Conservation (phyloP, 495 filamentous ascomycete species). For the Sordaria brevicollis region DNA sequence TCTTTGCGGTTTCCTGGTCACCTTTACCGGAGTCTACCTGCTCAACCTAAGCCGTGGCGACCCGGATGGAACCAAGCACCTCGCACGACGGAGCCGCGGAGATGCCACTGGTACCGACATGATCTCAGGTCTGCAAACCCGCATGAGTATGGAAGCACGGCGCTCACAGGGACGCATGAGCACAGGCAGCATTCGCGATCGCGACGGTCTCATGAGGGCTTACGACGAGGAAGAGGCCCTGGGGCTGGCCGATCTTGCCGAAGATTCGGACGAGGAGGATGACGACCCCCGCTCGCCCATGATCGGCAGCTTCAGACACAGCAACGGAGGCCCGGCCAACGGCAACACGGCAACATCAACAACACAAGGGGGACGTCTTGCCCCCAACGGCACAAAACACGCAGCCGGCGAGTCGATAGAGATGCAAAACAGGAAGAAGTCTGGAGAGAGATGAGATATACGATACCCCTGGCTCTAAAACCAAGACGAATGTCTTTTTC, state of each 20-base stretch:
- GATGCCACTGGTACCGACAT: constrained; percentile 85
- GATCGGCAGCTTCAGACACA: constrained; percentile 16
- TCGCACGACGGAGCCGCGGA: constrained; percentile 52
- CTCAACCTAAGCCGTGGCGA: constrained; percentile 89
- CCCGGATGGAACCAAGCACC: constrained; percentile 62
- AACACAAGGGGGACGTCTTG: background rate
- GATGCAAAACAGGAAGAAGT: constrained; percentile 28
- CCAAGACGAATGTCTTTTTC: background rate
- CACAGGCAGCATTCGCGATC: constrained; percentile 53
- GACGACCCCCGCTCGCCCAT: constrained; percentile 24
- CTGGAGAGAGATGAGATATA: constrained; percentile 4
- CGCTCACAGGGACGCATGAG: constrained; percentile 45
- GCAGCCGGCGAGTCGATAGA: constrained; percentile 29
- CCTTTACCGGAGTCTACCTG: constrained; percentile 94
- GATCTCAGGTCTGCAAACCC: constrained; percentile 77
- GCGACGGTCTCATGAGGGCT: constrained; percentile 70
- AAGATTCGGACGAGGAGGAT: constrained; percentile 51
- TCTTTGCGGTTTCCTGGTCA: constrained; percentile 87
- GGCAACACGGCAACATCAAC: constrained; percentile 6
- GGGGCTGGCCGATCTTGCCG: constrained; percentile 49
- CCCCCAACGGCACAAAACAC: background rate
- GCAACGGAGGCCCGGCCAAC: constrained; percentile 5
- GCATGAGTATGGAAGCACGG: constrained; percentile 83
- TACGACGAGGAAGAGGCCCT: constrained; percentile 72
- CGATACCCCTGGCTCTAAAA: background rate